These are phyloP conservation scores for Parasarocladium wereldwijsianum DNA, from an alignment of 2,329 filamentous ascomycete genomes.

Conservation along the genomic window DNA sequence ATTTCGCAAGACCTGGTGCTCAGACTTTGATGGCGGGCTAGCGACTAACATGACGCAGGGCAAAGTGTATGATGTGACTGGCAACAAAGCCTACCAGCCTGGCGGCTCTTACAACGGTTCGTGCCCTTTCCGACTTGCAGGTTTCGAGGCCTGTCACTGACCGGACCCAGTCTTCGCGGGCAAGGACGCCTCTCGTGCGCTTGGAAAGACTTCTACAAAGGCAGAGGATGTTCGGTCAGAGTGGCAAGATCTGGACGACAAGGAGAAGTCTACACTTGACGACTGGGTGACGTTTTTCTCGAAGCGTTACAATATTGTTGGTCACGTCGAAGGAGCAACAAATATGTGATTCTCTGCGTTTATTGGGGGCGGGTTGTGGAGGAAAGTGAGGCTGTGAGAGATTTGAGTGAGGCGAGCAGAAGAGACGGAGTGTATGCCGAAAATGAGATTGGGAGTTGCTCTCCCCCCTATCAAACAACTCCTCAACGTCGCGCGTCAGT, in stretches of 20 bases:
- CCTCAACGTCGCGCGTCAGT: not conserved
- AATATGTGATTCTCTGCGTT: slow-evolving; percentile 29
- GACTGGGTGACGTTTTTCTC: slow-evolving; percentile 97
- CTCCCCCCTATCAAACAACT: not conserved
- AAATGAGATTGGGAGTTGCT: not conserved
- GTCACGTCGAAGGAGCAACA: slow-evolving; percentile 45
- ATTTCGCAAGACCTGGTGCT: too few species aligned
- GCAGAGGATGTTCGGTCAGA: slow-evolving; percentile 68
- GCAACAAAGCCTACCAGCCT: slow-evolving; percentile 73
- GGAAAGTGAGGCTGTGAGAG: not conserved
- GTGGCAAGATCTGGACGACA: slow-evolving; percentile 70
- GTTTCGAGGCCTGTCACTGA: not conserved
- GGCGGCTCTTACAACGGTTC: slow-evolving; percentile 76
- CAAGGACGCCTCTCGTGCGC: slow-evolving; percentile 85
- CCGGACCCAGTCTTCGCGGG: slow-evolving; percentile 67
- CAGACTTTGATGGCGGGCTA: too few species aligned
- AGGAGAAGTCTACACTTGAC: slow-evolving; percentile 69
- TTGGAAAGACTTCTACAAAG: slow-evolving; percentile 78
- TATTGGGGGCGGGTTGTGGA: slow-evolving; percentile 3
- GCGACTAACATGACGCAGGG: slow-evolving; percentile 37
- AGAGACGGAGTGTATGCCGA: not conserved
- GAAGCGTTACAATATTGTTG: slow-evolving; percentile 89
- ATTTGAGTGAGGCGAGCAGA: not conserved
- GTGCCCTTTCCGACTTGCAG: slow-evolving; percentile 11
- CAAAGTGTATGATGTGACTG: slow-evolving; percentile 84